phyloP scores from a whole-genome alignment of 2,329 filamentous ascomycete species.

The Alternaria infectoria region DNA sequence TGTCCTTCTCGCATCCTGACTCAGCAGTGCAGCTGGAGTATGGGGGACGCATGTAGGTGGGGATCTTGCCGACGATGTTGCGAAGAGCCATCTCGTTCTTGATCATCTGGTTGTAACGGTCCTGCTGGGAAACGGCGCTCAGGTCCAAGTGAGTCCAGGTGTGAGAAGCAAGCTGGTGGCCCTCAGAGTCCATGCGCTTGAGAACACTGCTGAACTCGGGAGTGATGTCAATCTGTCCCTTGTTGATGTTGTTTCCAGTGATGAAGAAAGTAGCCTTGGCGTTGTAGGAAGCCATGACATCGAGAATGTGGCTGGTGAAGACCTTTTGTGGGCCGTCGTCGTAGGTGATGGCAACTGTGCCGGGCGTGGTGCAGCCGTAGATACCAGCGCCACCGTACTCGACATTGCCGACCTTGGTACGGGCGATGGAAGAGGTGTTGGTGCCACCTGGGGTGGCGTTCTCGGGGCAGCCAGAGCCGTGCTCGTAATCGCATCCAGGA shows the following conservation, averaged over 20 bases:
- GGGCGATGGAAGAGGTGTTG: constrained; percentile 60
- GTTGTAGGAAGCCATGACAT: constrained; percentile 64
- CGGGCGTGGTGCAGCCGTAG: constrained; percentile 59
- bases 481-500: constrained; percentile 67
- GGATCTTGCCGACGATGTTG: constrained; percentile 63
- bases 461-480: constrained; percentile 67
- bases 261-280: constrained; percentile 74
- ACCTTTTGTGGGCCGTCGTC: constrained; percentile 68
- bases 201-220: constrained; percentile 58
- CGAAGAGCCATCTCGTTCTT: constrained; percentile 63
- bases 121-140: constrained; percentile 50
- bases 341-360: constrained; percentile 70
- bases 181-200: constrained; percentile 60
- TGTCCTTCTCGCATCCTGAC: constrained; percentile 45
- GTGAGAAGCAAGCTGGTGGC: constrained; percentile 67
- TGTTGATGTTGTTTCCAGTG: constrained; percentile 63
- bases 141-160: constrained; percentile 62
- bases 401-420: constrained; percentile 61
- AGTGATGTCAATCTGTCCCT: constrained; percentile 62
- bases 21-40: constrained; percentile 55
- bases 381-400: constrained; percentile 64
- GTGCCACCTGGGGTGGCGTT: constrained; percentile 62
- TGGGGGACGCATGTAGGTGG: constrained; percentile 61
- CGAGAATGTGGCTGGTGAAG: constrained; percentile 67
- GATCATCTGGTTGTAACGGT: constrained; percentile 57